Conservation (phyloP, 164 flowering plant genomes). For the Kingdonia uniflora region DNA sequence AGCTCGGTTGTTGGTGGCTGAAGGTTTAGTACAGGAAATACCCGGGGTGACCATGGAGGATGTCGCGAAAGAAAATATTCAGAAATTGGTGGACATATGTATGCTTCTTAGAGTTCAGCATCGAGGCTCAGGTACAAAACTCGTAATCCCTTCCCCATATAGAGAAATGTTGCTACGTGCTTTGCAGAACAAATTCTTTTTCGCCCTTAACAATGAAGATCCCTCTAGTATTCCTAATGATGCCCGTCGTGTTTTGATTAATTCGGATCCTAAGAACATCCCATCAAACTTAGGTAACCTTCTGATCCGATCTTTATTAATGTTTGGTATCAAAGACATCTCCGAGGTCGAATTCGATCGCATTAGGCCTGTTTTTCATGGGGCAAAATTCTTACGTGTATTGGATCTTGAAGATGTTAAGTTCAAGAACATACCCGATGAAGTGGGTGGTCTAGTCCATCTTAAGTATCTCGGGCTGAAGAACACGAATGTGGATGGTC, state of each 20-base stretch:
- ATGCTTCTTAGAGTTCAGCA: conserved; percentile 15
- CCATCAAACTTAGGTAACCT: conserved; percentile 6
- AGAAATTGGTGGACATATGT: conserved; percentile 12
- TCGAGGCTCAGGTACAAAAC: conserved; percentile 1
- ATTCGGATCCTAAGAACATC: conserved; percentile 9
- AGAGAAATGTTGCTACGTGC: conserved; percentile 2
- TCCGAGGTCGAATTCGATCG: conserved; percentile 8
- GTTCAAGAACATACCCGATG: conserved; percentile 17
- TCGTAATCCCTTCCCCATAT: conserved; percentile 5
- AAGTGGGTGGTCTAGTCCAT: conserved; percentile 18
- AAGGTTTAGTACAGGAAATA: conserved; percentile 18
- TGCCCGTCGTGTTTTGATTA: conserved; percentile 9
- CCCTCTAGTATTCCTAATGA: conserved; percentile 4
- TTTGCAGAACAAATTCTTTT: conserved; percentile 11
- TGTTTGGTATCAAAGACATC: conserved; percentile 9
- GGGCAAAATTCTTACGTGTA: conserved; percentile 16
- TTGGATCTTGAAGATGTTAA: conserved; percentile 18
- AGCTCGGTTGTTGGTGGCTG: conserved; percentile 16
- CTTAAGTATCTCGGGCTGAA: conserved; percentile 21
- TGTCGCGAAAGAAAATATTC: conserved; percentile 15
- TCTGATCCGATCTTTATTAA: conserved; percentile 13
- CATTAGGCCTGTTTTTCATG: conserved; percentile 4
- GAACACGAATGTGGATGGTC: conserved; percentile 11
- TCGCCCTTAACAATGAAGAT: not conserved
- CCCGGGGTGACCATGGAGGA: conserved; percentile 15